A percentile compares a stretch with the other conserved stretches of the same genome.
Conservation (phyloP, 306 rosid genomes). For the Trichosanthes truncata region DNA sequence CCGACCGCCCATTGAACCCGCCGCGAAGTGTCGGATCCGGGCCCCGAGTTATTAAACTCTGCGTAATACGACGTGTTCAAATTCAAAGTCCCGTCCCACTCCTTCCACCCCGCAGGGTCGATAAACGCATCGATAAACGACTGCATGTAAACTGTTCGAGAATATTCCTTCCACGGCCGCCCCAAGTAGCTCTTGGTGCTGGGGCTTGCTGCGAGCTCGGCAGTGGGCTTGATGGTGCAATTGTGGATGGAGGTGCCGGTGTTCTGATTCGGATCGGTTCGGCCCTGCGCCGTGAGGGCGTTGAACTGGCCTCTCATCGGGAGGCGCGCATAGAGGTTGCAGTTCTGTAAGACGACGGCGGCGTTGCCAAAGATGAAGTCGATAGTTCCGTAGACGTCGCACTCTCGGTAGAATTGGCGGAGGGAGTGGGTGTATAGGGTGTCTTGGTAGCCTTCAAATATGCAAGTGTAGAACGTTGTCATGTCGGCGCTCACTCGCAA, state of each 20-base stretch:
- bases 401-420: conserved; percentile 11
- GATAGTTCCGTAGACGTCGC: conserved; percentile 11
- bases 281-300: conserved; percentile 8
- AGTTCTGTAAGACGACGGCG: conserved; percentile 5
- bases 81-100: conserved; percentile 6
- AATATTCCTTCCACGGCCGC: conserved; percentile 10
- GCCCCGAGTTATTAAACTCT: not conserved
- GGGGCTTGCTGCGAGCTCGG: not conserved
- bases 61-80: not conserved
- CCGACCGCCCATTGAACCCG: conserved; percentile 7
- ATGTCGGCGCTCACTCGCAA: conserved; percentile 1
- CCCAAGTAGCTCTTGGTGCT: conserved; percentile 9
- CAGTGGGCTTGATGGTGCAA: not conserved
- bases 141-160: conserved; percentile 8
- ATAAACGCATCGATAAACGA: not conserved
- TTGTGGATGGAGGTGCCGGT: conserved; percentile 9
- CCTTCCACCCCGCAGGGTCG: conserved; percentile 8
- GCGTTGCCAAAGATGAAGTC: conserved; percentile 13
- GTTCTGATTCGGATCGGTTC: conserved; percentile 8
- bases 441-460: conserved; percentile 11
- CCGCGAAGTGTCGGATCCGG: not conserved
- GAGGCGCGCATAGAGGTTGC: not conserved
- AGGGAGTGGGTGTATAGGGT: conserved; percentile 9
- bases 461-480: not conserved
- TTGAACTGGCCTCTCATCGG: not conserved